Evolutionary conservation across 306 rosid genomes (phyloP), one percentile per base, ranked within the genome.

Genomic region (Pterocarpus santalinus): DNA sequence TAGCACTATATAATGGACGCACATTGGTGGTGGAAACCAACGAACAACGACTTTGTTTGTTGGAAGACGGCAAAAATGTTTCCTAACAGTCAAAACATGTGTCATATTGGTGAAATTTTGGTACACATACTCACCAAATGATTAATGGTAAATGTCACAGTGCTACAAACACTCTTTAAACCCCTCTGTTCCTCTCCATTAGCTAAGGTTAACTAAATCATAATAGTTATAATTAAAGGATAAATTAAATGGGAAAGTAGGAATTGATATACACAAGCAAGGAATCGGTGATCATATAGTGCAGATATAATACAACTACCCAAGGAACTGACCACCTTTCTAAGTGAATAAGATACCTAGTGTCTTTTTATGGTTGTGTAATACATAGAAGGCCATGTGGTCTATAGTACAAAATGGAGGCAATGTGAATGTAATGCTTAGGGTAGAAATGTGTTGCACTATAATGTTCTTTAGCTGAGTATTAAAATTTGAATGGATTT

Each of bases 51-150:
- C 62, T 66, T 76, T 51, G 57, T 80, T 16, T 60, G 69, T 80
- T 16, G 75, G 77, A 72, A 80, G 65, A 72, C 56, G 83, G 70
- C 87, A 83, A 43, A 9, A 47, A 47, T 61, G 66, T 67, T 72
- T 58, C 41, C 35, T 11, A 75, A 71, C 75, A 65, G 71, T 49
- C 80, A 30, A 58, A 58, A 79, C 51, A 15, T 16, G 5, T 22
- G 61, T 79, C 38, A 41, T 34, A 5, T 33, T 32, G 60, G 49
- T 44, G 76, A 82, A 71, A 30, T 64, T 22, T 22, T 1, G 1
- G 28, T 22, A 22, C 28, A 22, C 53, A 56, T 57, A 57, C 51
- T 57, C 62, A 4, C 68, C 68, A 58, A 56, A 47, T 63, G 61
- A 33, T 49, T 11, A 12, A 4, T 12, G 1, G 49, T 43, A 43